Base-by-base conservation (phyloP, 2,329 filamentous ascomycete genomes). In the Fusarium sacchari region DNA sequence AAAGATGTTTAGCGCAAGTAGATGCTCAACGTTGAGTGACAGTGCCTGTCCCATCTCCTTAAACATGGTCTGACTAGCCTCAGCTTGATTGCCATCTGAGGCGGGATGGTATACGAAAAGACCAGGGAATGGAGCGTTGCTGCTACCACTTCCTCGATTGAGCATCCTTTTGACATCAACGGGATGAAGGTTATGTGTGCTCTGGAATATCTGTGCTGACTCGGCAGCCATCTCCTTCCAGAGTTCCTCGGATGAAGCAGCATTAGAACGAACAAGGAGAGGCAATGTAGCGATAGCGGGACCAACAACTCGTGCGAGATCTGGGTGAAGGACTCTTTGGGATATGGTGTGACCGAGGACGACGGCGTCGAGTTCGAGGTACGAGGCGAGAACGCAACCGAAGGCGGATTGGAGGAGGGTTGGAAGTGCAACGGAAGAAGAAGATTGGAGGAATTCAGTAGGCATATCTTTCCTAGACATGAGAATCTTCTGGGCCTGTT, bases 151-250 rank as follows among this genome's bases (percentile, higher is more conserved):
- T 13, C 58, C 49, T 7, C 46, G 39, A 5, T 72, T 72, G 9
- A 72, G 58, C 36, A 72, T 72, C 14, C 53, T 72, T 40, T 72
- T 72, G 11, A 72, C 26, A 28, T 72, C 69, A 0, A 72, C 69
- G 0, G 69, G 69, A 13, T 72, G 69, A 3, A 72, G 32, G 4
- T 42, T 60, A 7, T 72, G 58, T 0, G 69, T 44, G 7, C 37
- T 50, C 14, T 67, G 46, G 11, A 67, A 67, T 7, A 67, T 17
- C 6, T 60, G 18, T 14, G 64, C 20, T 7, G 62, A 67, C 7
- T 72, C 64, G 5, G 26, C 2, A 1, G 34, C 22, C 64, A 72
- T 72, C 2, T 72, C 58, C 4, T 18, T 44, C 69, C 69, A 72
- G 0, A 72, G 55, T 5, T 60, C 55, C 3, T 52, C 39, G 0